phyloP scores from a whole-genome alignment of 306 rosid species.

The Sicyos edulis region DNA sequence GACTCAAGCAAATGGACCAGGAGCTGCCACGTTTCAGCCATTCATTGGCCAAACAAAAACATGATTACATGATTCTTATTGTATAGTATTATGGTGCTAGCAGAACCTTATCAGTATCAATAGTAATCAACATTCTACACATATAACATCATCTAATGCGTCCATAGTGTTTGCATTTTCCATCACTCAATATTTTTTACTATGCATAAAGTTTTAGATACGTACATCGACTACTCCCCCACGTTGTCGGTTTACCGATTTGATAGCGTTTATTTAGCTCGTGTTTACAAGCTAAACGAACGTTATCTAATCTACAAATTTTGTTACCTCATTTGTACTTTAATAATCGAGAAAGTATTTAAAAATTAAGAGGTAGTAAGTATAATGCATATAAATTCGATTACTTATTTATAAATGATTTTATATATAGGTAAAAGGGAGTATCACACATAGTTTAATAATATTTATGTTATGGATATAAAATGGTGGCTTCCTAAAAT shows the following conservation, averaged over 20 bases:
- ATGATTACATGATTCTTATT: neutral
- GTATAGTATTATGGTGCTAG: constrained; percentile 6
- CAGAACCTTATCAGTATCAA: constrained; percentile 14
- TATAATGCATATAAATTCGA: no score
- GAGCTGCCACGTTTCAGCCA: constrained; percentile 39
- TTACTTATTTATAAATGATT: no score
- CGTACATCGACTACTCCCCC: neutral
- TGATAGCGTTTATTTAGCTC: no score
- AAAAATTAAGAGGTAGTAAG: no score
- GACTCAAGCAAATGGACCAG: constrained; percentile 24
- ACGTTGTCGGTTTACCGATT: neutral
- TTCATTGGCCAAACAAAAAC: neutral
- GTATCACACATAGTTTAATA: no score
- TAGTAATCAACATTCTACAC: constrained; percentile 10
- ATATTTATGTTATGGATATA: no score
- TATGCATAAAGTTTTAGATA: neutral
- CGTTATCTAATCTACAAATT: no score
- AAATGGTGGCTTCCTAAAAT: no score
- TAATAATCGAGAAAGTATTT: no score
- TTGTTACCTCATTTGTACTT: no score
- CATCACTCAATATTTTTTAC: neutral
- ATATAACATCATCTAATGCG: neutral
- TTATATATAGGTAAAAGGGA: no score
- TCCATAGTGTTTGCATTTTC: neutral
- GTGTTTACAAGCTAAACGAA: no score